Conservation (phyloP, 148 eudicot species). For the Chenopodium berlandieri region DNA sequence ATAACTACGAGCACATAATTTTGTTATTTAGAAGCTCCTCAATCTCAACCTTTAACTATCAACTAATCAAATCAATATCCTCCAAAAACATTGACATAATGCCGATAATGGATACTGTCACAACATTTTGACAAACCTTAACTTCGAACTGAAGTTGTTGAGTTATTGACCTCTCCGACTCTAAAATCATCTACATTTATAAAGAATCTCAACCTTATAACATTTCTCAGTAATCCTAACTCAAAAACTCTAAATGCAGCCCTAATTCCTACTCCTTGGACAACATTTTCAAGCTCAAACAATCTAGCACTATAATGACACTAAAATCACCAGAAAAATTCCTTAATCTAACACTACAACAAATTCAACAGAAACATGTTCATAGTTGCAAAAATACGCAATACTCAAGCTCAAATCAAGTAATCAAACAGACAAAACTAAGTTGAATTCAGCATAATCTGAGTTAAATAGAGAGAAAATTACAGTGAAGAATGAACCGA, state of each 20-base stretch:
- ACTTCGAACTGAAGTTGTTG: not conserved
- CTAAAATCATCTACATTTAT: not conserved
- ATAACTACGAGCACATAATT: not conserved
- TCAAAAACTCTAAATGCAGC: not conserved
- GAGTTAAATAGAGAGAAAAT: not conserved
- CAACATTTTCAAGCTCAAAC: not conserved
- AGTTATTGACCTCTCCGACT: not conserved
- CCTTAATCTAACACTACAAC: too few relatives aligned
- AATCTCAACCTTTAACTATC: not conserved
- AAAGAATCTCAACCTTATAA: not conserved
- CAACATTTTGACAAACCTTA: not conserved
- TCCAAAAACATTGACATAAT: not conserved
- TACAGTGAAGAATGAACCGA: constrained; percentile 56
- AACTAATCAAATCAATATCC: not conserved
- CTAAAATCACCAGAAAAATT: not conserved
- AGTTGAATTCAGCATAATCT: not conserved
- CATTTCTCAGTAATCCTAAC: not conserved
- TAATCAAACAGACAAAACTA: not conserved
- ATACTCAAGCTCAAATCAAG: not conserved
- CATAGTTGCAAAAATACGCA: not conserved
- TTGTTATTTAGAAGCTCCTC: not conserved
- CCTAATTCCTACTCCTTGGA: not conserved
- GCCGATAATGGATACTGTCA: not conserved
- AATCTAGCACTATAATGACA: not conserved
- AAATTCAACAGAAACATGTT: too few relatives aligned